These are phyloP conservation scores for Suhomyces chickasaworum DNA, from an alignment of 1,139 yeast species.

Conservation along the genomic window DNA sequence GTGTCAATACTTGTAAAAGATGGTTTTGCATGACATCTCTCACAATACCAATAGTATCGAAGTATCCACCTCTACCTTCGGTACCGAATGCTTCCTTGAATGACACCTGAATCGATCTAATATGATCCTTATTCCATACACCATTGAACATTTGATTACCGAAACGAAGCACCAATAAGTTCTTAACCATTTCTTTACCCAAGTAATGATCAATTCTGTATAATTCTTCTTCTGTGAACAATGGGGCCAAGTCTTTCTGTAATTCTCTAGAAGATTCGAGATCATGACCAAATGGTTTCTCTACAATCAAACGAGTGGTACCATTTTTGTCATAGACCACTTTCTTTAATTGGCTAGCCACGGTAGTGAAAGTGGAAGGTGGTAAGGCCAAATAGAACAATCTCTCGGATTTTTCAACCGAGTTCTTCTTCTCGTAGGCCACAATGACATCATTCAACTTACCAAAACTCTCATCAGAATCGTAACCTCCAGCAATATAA, in stretches of 20 bases:
- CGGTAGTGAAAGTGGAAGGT: conserved; percentile 84
- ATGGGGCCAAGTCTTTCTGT: conserved; percentile 76
- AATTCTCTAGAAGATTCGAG: conserved; percentile 73
- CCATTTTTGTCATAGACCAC: conserved; percentile 67
- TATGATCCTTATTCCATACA: conserved; percentile 81
- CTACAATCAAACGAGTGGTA: conserved; percentile 80
- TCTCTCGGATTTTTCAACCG: conserved; percentile 60
- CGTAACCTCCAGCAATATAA: conserved; percentile 81
- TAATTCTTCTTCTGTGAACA: conserved; percentile 87
- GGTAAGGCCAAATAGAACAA: conserved; percentile 93
- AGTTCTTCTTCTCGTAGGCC: conserved; percentile 54
- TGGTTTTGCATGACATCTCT: conserved; percentile 99
- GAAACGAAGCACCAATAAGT: conserved; percentile 82
- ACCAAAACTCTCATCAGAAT: conserved; percentile 70
- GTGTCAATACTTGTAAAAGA: conserved; percentile 85
- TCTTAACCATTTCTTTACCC: conserved; percentile 98
- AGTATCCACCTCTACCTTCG: conserved; percentile 98
- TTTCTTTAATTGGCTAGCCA: conserved; percentile 72
- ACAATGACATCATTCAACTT: conserved; percentile 57
- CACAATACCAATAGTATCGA: conserved; percentile 91
- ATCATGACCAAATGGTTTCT: conserved; percentile 97
- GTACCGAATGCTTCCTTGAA: conserved; percentile 98
- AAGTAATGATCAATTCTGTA: conserved; percentile 96
- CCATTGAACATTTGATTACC: conserved; percentile 85
- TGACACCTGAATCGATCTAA: conserved; percentile 79